These are phyloP conservation scores for Pinguiococcus pyrenoidosus DNA, from an alignment of 108 stramenopile genomes.

Conservation along the genomic window DNA sequence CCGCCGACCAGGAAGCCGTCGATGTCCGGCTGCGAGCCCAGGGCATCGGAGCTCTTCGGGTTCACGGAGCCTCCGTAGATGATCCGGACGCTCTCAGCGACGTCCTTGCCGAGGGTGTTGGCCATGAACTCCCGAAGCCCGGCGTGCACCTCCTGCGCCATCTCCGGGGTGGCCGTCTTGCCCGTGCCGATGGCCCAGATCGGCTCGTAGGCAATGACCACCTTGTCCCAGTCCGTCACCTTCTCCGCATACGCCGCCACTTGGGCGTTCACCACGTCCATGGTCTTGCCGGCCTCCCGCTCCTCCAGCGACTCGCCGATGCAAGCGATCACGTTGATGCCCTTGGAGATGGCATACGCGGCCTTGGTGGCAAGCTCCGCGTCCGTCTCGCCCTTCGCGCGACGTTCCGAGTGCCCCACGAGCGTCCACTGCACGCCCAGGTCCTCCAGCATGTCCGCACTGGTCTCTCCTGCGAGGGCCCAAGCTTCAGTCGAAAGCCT, in stretches of 20 bases:
- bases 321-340: conserved; percentile 86
- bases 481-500: too few relatives aligned
- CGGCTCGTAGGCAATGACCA: conserved; percentile 59
- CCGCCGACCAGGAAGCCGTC: conserved; percentile 93
- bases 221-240: conserved; percentile 38
- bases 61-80: conserved; percentile 42
- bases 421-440: conserved; percentile 83
- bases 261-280: conserved; percentile 90
- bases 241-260: conserved; percentile 82
- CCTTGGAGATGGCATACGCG: conserved; percentile 71
- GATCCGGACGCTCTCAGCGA: conserved; percentile 28
- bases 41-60: conserved; percentile 31
- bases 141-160: conserved; percentile 67
- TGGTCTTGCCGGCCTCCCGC: conserved; percentile 88
- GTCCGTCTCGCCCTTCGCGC: conserved; percentile 76
- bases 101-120: conserved; percentile 7
- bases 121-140: conserved; percentile 27
- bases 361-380: conserved; percentile 81
- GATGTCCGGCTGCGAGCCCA: conserved; percentile 70
- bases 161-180: conserved; percentile 83
- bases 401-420: conserved; percentile 91
- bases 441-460: conserved; percentile 88
- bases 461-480: conserved; percentile 93
- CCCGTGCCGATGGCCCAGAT: conserved; percentile 99
- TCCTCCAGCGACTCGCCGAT: conserved; percentile 91